Conservation (phyloP, 2,329 filamentous ascomycete genomes). For the Fusarium albosuccineum region DNA sequence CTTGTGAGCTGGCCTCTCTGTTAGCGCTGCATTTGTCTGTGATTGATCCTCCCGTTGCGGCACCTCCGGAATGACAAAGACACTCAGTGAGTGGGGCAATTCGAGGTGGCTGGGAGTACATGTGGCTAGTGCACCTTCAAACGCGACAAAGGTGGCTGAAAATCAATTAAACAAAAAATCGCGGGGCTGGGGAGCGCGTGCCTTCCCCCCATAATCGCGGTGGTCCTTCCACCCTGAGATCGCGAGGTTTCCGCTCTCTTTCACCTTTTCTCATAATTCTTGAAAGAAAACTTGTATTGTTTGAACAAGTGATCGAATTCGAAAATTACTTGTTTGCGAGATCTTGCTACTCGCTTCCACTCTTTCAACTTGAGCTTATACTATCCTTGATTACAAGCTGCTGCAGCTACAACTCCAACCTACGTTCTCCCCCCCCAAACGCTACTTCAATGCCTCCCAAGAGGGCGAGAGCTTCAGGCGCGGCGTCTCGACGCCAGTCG, state of each 20-base stretch:
- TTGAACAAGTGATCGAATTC: conserved; percentile 3
- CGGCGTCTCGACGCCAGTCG: conserved; percentile 41
- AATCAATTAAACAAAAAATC: conserved; percentile 46
- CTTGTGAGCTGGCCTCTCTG: neutral
- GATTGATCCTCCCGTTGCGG: neutral
- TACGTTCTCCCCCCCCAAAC: conserved; percentile 12
- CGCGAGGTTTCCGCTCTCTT: conserved; percentile 9
- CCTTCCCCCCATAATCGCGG: conserved; percentile 25
- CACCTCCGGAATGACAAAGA: neutral
- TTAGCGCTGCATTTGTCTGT: neutral
- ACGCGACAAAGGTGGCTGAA: conserved; percentile 26
- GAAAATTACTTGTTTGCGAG: conserved; percentile 11
- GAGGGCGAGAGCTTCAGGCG: conserved; percentile 29
- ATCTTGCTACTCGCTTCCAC: conserved; percentile 5
- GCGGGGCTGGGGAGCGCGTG: conserved; percentile 46
- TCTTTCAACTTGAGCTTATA: conserved; percentile 10
- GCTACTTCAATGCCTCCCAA: conserved; percentile 42
- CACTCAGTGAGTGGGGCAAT: neutral
- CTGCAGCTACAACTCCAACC: conserved; percentile 7
- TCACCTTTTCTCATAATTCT: conserved; percentile 4
- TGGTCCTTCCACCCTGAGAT: conserved; percentile 33
- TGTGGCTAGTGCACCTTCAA: conserved; percentile 25
- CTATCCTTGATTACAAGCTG: conserved; percentile 21
- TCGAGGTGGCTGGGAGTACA: neutral
- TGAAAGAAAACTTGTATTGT: conserved; percentile 20